Evolutionary conservation across 1,284 basidiomycete genomes (phyloP), one percentile per base, ranked within the genome.

Genomic region (Ganoderma boninense): DNA sequence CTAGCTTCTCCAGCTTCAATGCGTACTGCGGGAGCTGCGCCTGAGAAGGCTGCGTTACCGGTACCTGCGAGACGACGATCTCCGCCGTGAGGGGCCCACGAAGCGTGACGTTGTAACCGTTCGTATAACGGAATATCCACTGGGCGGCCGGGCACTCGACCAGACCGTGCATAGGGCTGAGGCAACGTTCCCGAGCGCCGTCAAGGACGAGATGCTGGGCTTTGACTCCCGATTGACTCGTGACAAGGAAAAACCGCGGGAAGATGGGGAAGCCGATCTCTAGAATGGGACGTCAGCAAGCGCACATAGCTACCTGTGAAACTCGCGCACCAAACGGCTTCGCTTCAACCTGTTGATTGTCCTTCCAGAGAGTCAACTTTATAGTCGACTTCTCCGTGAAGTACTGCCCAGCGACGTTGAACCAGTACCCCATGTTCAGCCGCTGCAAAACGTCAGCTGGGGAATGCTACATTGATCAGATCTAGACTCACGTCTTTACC

Each of bases 201-300:
- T 94, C 91, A 20, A 95, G 82, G 4, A 87, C 86, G 29, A 95
- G 80, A 20, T 88, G 86, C 92, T 95, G 94, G 16, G 90, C 90
- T 73, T 89, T 90, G 64, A 94, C 93, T 23, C 93, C 93, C 5
- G 93, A 93, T 77, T 93, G 91, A 4, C 89, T 90, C 0, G 92
- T 94, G 32, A 93, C 91, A 40, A 93, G 86, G 82, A 95, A 93
- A 81, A 94, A 94, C 46, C 92, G 89, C n/a, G 93, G 90, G 42
- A 95, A 83, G 69, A 94, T 92, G 32, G 90, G 89, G 60, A 89
- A 86, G 62, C 88, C 89, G 70, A 95, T 92, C 81, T 94, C 93
- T 94, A 78, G 38, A 60, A 20, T 63, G 57, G 29, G 20, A 26
- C 38, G 59, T 69, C 32, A 32, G 32, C 32, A 32, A 32, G 32